phyloP scores from a whole-genome alignment of 2,329 filamentous ascomycete genomes.

The Colletotrichum spaethianum region DNA sequence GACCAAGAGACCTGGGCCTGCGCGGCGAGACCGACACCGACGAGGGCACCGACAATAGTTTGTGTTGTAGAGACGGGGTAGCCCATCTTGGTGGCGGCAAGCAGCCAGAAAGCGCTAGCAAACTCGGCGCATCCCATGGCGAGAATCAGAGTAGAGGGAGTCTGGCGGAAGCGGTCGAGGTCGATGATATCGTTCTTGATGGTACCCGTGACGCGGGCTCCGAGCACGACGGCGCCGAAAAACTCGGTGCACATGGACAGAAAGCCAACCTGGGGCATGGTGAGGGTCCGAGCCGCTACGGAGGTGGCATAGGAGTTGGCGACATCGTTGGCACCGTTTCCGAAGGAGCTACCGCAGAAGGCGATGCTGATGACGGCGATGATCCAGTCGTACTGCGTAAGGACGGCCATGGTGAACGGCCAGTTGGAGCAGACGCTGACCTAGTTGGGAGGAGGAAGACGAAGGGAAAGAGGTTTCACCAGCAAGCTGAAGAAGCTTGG shows the following conservation, averaged over 20 bases:
- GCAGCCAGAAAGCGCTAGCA: conserved; percentile 39
- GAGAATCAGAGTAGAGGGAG: conserved; percentile 35
- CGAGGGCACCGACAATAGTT: conserved; percentile 39
- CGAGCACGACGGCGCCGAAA: conserved; percentile 66
- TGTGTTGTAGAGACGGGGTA: conserved; percentile 40
- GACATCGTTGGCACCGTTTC: conserved; percentile 42
- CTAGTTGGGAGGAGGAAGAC: neutral
- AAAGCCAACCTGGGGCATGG: conserved; percentile 65
- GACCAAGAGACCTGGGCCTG: conserved; percentile 46
- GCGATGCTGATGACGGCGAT: conserved; percentile 40
- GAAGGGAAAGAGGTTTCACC: neutral
- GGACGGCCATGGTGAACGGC: conserved; percentile 29
- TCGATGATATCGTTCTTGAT: conserved; percentile 60
- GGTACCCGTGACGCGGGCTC: conserved; percentile 59
- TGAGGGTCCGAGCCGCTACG: conserved; percentile 65
- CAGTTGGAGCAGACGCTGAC: neutral
- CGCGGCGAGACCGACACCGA: conserved; percentile 47
- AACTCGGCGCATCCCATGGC: conserved; percentile 39
- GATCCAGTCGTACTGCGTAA: conserved; percentile 41
- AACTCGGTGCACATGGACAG: conserved; percentile 65
- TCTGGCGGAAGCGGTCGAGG: conserved; percentile 52
- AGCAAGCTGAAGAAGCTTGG: neutral
- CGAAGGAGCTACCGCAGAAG: conserved; percentile 39
- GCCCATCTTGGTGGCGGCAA: conserved; percentile 36
- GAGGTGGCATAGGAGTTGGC: conserved; percentile 66